Base-by-base conservation (phyloP, 192 early-diverging fungal genomes). In the Coemansia biformis region DNA sequence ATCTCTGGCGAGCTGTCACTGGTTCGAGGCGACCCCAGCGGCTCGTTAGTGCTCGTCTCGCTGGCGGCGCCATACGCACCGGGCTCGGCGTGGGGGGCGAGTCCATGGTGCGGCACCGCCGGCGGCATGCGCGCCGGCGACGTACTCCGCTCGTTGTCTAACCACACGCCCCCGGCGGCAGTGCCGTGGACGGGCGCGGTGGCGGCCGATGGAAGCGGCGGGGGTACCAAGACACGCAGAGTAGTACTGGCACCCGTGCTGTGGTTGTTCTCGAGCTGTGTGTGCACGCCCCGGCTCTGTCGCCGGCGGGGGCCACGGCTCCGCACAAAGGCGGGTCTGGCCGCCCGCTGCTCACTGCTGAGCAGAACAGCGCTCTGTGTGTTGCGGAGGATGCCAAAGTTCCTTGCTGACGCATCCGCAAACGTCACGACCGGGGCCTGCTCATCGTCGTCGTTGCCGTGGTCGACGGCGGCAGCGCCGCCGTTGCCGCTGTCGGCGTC, bases 341-440 rank as follows among this genome's bases (percentile, higher is more conserved):
- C n/a, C n/a, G n/a, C n/a, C n/a, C 23, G 13, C 10, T 5, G 8
- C 46, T 22, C 2, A 23, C 32, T 0, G 49, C 38, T 10, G 30
- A 9, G 18, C 49, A 39, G 9, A 42, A 24, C 5, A 32, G 41
- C 34, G 42, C 2, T 26, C 3, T 2, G 24, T 6, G n/a, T n/a
- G n/a, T 26, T 6, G 3, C 24, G 3, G 24, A 5, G 18, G 24
- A 23, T 41, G 22, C 12, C 16, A 2, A 42, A 14, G 12, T 43
- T 32, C 26, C 33, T 45, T 17, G 38, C 40, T 8, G 56, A 39
- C 12, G 54, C 24, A 10, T 65, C 69, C 28, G 50, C 56, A 46
- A 73, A 73, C 2, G 61, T 73, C 15, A 73, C 69, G 2, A 73
- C 54, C 10, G 52, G 61, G 16, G 54, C 56, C 61, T 45, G 43